Evolutionary conservation across 441 rosid genomes (phyloP).

Genomic region (Mallotus japonicus): DNA sequence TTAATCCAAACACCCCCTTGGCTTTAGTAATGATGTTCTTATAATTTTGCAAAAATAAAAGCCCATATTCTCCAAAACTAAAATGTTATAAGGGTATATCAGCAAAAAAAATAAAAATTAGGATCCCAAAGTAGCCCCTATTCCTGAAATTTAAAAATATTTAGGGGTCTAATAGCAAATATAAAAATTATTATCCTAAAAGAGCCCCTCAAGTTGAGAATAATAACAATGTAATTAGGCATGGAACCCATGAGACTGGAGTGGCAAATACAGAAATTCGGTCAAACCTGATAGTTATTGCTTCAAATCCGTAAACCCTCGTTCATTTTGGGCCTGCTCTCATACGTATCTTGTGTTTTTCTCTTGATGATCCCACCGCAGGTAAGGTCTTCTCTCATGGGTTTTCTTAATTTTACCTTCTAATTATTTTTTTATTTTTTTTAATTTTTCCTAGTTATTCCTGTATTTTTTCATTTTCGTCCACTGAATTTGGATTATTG

Average conservation of each 20-base stretch:
- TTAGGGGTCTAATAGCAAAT: conserved; percentile 5
- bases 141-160: background rate
- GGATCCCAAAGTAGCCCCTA: background rate
- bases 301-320: conserved; percentile 17
- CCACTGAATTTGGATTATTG: background rate
- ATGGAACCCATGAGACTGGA: background rate
- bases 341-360: background rate
- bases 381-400: too few relatives aligned
- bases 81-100: background rate
- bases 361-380: too few relatives aligned
- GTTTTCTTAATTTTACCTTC: too few relatives aligned
- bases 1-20: too few relatives aligned
- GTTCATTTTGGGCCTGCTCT: background rate
- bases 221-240: background rate
- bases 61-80: background rate
- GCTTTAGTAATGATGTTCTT: background rate
- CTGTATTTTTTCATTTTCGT: background rate
- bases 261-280: conserved; percentile 19
- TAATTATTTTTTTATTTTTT: too few relatives aligned
- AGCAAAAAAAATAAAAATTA: background rate
- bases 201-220: conserved; percentile 10
- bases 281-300: conserved; percentile 8
- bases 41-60: background rate
- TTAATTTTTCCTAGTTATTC: too few relatives aligned
- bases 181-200: conserved; percentile 1